Evolutionary conservation across 768 basidiomycete genomes (phyloP).

Genomic region (Melanogaster broomeanus): DNA sequence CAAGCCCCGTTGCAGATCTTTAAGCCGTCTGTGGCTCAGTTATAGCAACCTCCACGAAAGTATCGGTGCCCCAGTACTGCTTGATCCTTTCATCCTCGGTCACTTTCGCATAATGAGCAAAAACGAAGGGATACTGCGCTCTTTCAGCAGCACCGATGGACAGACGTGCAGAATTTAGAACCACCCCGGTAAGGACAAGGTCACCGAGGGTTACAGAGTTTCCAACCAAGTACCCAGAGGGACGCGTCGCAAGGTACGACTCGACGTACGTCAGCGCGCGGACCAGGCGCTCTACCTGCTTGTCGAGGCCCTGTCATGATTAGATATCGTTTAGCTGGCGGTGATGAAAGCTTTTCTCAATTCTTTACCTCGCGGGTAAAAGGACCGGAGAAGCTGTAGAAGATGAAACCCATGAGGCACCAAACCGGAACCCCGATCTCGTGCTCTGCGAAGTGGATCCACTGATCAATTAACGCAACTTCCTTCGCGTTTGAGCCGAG

Average conservation of each 20-base stretch:
- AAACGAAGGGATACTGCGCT: constrained; percentile 9
- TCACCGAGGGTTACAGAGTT: constrained; percentile 20
- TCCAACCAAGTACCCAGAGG: constrained; percentile 15
- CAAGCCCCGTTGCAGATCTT: too few species aligned
- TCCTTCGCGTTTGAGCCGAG: constrained; percentile 14
- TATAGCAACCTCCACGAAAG: constrained; percentile 4
- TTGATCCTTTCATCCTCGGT: constrained; percentile 12
- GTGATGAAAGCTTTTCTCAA: too few species aligned
- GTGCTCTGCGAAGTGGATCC: constrained; percentile 19
- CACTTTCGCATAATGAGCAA: constrained; percentile 19
- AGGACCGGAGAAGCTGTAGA: not conserved
- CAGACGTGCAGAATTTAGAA: not conserved
- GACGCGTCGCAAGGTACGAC: constrained; percentile 4
- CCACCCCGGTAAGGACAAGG: constrained; percentile 7
- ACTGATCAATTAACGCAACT: constrained; percentile 16
- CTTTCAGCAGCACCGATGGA: constrained; percentile 13
- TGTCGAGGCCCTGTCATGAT: not conserved
- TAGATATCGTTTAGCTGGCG: too few species aligned
- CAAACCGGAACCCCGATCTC: constrained; percentile 3
- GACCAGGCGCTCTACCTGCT: not conserved
- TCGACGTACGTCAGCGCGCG: constrained; percentile 15
- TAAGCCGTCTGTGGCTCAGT: constrained; percentile 1
- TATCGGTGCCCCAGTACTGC: constrained; percentile 5
- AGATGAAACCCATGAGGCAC: not conserved
- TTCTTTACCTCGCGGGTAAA: constrained; percentile 14